These are phyloP conservation scores for Picea abies DNA, from an alignment of 83 land plant genomes.

Conservation along the genomic window DNA sequence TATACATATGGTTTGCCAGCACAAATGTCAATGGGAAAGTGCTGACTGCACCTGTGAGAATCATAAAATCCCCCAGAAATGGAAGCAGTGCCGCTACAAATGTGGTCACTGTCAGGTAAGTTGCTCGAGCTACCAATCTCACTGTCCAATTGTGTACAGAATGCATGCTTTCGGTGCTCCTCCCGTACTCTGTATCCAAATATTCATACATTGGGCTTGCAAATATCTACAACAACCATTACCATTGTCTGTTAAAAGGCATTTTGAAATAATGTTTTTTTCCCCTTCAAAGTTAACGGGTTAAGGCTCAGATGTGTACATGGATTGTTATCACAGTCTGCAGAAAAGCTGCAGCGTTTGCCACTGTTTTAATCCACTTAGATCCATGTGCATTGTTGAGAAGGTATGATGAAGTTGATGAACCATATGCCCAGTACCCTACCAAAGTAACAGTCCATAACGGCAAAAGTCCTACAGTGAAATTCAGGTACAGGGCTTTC, in stretches of 20 bases:
- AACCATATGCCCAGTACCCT: slow-evolving; percentile 87
- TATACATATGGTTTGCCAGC: slow-evolving; percentile 79
- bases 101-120: slow-evolving; percentile 59
- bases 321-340: slow-evolving; percentile 76
- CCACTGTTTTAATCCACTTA: slow-evolving; percentile 52
- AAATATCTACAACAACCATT: slow-evolving; percentile 50
- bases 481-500: slow-evolving; percentile 67
- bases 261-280: background rate
- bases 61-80: slow-evolving; percentile 82
- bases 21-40: slow-evolving; percentile 77
- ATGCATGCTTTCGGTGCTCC: slow-evolving; percentile 38
- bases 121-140: slow-evolving; percentile 57
- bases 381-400: slow-evolving; percentile 70
- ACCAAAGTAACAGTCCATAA: slow-evolving; percentile 53
- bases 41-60: slow-evolving; percentile 79
- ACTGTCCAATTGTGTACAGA: slow-evolving; percentile 42
- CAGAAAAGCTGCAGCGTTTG: slow-evolving; percentile 67
- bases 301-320: slow-evolving; percentile 36
- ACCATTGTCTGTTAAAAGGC: background rate
- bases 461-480: slow-evolving; percentile 49
- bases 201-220: slow-evolving; percentile 87
- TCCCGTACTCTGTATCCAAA: slow-evolving; percentile 66
- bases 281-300: background rate
- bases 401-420: slow-evolving; percentile 57
- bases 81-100: slow-evolving; percentile 69